Evolutionary conservation across 352 stramenopile species (phyloP), one percentile per base, ranked within the genome.

Genomic region (Phytophthora melonis): DNA sequence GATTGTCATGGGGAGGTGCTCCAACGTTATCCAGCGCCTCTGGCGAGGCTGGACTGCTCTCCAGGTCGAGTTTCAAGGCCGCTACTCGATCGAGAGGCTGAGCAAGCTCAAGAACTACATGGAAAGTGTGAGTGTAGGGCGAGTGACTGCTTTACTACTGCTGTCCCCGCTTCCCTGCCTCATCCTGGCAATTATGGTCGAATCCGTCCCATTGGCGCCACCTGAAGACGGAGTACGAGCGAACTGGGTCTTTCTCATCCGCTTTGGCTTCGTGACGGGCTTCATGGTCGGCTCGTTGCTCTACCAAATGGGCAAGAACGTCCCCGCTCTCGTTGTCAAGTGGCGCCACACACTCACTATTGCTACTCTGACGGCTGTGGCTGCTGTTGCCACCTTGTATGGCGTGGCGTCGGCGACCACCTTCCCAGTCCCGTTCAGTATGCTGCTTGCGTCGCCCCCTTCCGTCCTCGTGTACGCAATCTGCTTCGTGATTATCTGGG

Each of bases 61-160:
- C 9, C 63, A 81, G 66, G 73, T 79, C 3, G 74, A 80, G 53
- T 67, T 80, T 14, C 72, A 80, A 10, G 72, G 76, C 0, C 53
- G 62, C 11, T 82, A 78, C 58, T 82, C 76, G 2, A 21, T 72
- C n/a, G 53, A 66, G 0, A 50, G 68, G 8, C 43, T 80, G 19
- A 66, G n/a, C 34, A 23, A 21, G 0, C 58, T 77, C n/a, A 49
- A 70, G 2, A 16, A 11, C 6, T 79, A 79, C 47, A 59, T 60
- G 10, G 11, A 30, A 0, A 53, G 19, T 5, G 25, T 54, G 10
- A 75, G 27, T 5, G 21, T 43, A 14, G 13, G 3, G 16, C 70
- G 59, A 34, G 55, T 68, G 2, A 14, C 68, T 5, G 32, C 58
- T 13, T 27, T 81, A n/a, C 53, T 21, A 11, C n/a, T 70, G 3